Evolutionary conservation across 371 early-diverging fungal species (phyloP), one percentile per base, ranked within the genome.

Genomic region (Rhizopus stolonifer): DNA sequence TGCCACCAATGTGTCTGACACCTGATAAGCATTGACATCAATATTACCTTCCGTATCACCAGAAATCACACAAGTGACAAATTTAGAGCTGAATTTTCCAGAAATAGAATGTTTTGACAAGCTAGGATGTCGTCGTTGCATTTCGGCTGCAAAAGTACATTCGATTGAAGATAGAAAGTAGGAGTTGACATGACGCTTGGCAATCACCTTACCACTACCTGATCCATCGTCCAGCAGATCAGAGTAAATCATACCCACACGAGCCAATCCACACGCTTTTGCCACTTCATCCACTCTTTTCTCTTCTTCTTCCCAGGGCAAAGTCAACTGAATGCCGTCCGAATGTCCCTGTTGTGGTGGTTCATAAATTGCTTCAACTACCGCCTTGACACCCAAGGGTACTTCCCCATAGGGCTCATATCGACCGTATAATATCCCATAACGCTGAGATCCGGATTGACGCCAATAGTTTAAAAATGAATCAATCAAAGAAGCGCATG

Each of bases 381-480:
- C 94, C 0, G 98, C 98, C 67, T 98, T 99, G 52, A 96, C 84
- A 13, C 99, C 99, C 42, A 98, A 76, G 1, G 98, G 98, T 1
- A 99, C 96, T 44, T 94, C 90, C 6, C 84, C 49, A 61, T 98
- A 95, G 13, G 86, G 85, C 61, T 94, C 93, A 69, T 95, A 98
- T 32, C 88, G 84, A 14, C 99, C 99, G 65, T 93, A 93, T 54
- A 99, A 67, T 57, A 90, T 89, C 9, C 97, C 99, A 61, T 97
- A 87, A 11, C 96, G 87, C 72, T 99, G 99, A 39, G 71, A 75
- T 14, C 95, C 93, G 22, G 94, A 88, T 14, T 75, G 57, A 46
- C 94, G 84, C 98, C 98, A 98, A 61, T 81, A 92, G 32, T 82
- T 70, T 47, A 99, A 75, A 64, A 99, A 92, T 24, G 78, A 74